Conservation (phyloP, 805 yeast species). For the Nakazawaea peltata region DNA sequence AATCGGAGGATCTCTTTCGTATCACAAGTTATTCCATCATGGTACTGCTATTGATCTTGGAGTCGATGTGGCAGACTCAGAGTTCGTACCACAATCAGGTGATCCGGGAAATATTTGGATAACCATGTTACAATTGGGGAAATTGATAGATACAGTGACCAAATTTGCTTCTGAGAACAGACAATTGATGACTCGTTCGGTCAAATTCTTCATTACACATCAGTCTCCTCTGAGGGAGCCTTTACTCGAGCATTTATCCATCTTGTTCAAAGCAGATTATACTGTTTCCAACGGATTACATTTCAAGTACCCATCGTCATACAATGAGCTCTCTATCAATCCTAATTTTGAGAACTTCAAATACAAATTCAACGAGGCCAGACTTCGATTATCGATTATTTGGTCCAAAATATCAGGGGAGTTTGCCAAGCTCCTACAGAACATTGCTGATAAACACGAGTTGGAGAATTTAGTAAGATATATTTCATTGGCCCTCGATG, state of each 20-base stretch:
- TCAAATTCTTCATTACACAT: conserved; percentile 58
- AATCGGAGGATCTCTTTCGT: conserved; percentile 62
- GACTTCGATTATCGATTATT: conserved; percentile 52
- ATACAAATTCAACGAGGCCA: conserved; percentile 50
- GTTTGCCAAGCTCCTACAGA: conserved; percentile 31
- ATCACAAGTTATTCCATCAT: conserved; percentile 60
- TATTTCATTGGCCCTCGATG: conserved; percentile 47
- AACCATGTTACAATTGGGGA: conserved; percentile 63
- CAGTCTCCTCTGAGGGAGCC: conserved; percentile 69
- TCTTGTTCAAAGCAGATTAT: conserved; percentile 61
- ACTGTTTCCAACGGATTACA: conserved; percentile 69
- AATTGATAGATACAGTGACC: conserved; percentile 41
- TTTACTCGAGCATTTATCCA: conserved; percentile 57
- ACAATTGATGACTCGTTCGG: conserved; percentile 27
- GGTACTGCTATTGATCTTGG: conserved; percentile 35
- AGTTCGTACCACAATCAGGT: conserved; percentile 44
- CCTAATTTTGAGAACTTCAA: conserved; percentile 58
- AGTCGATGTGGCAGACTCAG: conserved; percentile 21
- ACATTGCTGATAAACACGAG: conserved; percentile 26
- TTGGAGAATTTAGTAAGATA: conserved; percentile 29
- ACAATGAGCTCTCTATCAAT: conserved; percentile 58
- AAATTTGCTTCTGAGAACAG: conserved; percentile 26
- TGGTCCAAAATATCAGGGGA: conserved; percentile 56
- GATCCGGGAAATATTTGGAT: conserved; percentile 70
- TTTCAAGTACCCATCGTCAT: conserved; percentile 61